Evolutionary conservation across 2,329 filamentous ascomycete species (phyloP).

Genomic region (Bipolaris oryzae): DNA sequence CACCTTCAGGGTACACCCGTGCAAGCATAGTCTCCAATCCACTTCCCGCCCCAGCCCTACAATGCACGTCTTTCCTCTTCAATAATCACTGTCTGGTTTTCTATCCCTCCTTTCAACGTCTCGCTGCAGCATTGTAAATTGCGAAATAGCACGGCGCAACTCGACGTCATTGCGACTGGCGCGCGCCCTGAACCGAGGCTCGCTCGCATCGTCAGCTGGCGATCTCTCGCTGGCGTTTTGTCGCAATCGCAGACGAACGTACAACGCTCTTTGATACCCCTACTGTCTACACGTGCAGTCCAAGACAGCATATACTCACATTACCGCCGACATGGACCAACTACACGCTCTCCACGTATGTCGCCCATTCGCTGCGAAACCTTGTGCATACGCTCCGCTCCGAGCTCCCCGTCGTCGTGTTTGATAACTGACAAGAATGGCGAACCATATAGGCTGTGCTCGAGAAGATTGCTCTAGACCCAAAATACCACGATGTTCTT

Average conservation of each 20-base stretch:
- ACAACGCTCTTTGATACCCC: background rate
- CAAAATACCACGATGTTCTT: constrained; percentile 82
- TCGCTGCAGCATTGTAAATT: constrained; percentile 1
- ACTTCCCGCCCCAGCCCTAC: constrained; percentile 15
- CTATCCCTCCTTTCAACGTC: background rate
- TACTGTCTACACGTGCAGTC: background rate
- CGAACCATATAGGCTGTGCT: constrained; percentile 64
- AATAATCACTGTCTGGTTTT: background rate
- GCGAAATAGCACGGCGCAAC: constrained; percentile 7
- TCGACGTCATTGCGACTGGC: constrained; percentile 24
- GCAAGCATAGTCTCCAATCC: constrained; percentile 11
- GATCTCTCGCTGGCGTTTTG: constrained; percentile 7
- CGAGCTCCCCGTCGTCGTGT: background rate
- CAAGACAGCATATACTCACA: background rate
- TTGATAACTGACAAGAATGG: constrained; percentile 9
- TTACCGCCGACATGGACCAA: constrained; percentile 34
- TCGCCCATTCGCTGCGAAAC: background rate
- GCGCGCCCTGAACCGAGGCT: constrained; percentile 34
- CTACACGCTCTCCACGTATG: constrained; percentile 43
- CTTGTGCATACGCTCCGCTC: background rate
- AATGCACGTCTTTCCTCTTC: background rate
- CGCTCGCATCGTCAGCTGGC: constrained; percentile 6
- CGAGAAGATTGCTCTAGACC: constrained; percentile 80
- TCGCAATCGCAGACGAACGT: constrained; percentile 9
- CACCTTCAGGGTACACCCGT: constrained; percentile 18